Base-by-base conservation (phyloP, 1,139 yeast species). In the Geotrichum klebahnii region DNA sequence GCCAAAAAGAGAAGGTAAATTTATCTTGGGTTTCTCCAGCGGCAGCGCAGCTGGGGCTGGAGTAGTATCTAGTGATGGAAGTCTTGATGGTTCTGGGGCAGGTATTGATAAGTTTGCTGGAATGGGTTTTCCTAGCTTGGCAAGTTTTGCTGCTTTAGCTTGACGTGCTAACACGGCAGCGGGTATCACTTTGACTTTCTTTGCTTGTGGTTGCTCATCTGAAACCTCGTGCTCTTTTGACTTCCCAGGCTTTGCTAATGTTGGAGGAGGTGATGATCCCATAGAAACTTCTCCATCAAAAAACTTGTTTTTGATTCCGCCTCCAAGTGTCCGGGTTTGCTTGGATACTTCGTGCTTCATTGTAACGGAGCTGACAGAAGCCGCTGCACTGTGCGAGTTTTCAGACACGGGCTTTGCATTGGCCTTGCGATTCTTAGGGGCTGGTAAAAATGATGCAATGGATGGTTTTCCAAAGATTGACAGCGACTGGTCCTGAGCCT, bases 91-190 rank as follows among this genome's bases (percentile, higher is more conserved):
- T 3, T n/a, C 39, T 5, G 31, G 6, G 4, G 6, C n/a, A 2
- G 39, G 23, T 8, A 39, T 17, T 14, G 31, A 3, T 23, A 39
- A 19, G 20, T 24, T 20, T 2, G 26, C 35, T 3, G 45, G 53
- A 3, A 23, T 23, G 3, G 49, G 36, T 26, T 49, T 47, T 8
- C 53, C 51, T 16, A 22, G 40, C 20, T 38, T 39, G 9, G 43
- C 42, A 6, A 50, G 40, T 29, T 49, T 44, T 5, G 58, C 63
- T 28, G 58, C 55, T 44, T 60, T 61, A n/a, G 61, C 63, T 22
- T 44, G 50, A n/a, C 62, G 46, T 2, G 64, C 64, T n/a, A 60
- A 55, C 5, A 61, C 61, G 6, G 63, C 51, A 1, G 64, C 64
- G 14, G 65, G 64, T 2, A 61, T 54, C 6, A 61, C 49, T 36